Base-by-base conservation (phyloP, 2,329 filamentous ascomycete species). In the Fusarium sp. region DNA sequence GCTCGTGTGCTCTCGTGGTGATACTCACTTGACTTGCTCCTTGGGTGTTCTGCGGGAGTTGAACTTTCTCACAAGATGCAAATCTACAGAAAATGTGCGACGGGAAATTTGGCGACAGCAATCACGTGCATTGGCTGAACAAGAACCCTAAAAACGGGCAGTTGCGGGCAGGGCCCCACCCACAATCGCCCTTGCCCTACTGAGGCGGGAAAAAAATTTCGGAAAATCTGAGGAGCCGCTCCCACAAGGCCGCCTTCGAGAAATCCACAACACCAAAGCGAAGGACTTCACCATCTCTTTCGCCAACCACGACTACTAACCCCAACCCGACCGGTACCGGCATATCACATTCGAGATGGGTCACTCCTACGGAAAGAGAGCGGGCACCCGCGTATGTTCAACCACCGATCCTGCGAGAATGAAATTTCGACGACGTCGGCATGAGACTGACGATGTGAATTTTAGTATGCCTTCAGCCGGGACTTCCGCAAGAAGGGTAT, bases 401-500 rank as follows among this genome's bases (percentile, higher is more conserved):
- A 48, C 54, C 63, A 58, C 54, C 66, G 58, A 56, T 47, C 33
- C 48, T 43, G 25, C 51, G 51, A 54, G 25, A 54, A 50, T 59
- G 60, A 46, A 55, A 52, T 33, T 46, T 57, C 36, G 37, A 67
- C 62, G 52, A 69, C 67, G 55, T 46, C 66, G 74, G 74, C 81
- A 75, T 64, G 76, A 74, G 56, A 71, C 73, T 68, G 64, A 72
- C 63, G 42, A 48, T 67, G 41, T 63, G 58, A 63, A 57, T 55
- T 70, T 75, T 70, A 91, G 87, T 93, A 94, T 90, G 91, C 93
- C 85, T 99, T 97, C 90, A 92, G 91, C 81, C 90, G 95, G 79
- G 87, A 90, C 81, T 97, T 97, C 89, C 94, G 96, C 85, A 87
- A 97, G 87, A 93, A 94, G 88, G 96, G 96, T 82, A 90, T 90